A percentile compares a stretch with the other conserved stretches of the same genome.
phyloP scores from a whole-genome alignment of 2,329 filamentous ascomycete species.

The Colletotrichum liriopes region DNA sequence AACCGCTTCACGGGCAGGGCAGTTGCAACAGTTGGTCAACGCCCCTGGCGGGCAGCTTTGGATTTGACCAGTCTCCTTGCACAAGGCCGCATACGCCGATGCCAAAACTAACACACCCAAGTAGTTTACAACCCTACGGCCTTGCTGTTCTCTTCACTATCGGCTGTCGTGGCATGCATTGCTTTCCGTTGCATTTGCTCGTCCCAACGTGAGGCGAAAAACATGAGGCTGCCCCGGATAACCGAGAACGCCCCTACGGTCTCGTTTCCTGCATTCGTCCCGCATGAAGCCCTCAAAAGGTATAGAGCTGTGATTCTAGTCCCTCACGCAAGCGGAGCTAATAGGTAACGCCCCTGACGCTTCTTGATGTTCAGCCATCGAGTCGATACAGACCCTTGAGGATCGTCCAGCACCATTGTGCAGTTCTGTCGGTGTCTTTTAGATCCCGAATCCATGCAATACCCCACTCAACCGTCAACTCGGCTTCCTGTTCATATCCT shows the following conservation, averaged over 20 bases:
- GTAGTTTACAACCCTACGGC: too few species aligned
- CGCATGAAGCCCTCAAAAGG: not conserved
- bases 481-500: conserved; percentile 66
- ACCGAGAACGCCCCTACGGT: not conserved
- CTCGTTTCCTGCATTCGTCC: not conserved
- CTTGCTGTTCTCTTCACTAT: not conserved
- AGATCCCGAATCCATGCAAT: conserved; percentile 74
- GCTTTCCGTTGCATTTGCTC: too few species aligned
- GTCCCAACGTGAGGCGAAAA: not conserved
- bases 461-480: conserved; percentile 66
- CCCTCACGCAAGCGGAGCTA: not conserved
- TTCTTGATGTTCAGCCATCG: conserved; percentile 44
- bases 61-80: not conserved
- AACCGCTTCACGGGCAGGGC: not conserved
- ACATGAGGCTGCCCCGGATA: not conserved
- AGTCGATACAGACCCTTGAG: conserved; percentile 63
- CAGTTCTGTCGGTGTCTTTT: conserved; percentile 67
- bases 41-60: not conserved
- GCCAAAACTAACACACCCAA: not conserved
- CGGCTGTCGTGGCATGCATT: not conserved
- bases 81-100: not conserved
- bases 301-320: too few species aligned
- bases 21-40: not conserved
- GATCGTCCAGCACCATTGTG: conserved; percentile 70
- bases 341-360: not conserved